These are phyloP conservation scores for Erodium moschatum DNA, from an alignment of 441 rosid species.

Conservation along the genomic window DNA sequence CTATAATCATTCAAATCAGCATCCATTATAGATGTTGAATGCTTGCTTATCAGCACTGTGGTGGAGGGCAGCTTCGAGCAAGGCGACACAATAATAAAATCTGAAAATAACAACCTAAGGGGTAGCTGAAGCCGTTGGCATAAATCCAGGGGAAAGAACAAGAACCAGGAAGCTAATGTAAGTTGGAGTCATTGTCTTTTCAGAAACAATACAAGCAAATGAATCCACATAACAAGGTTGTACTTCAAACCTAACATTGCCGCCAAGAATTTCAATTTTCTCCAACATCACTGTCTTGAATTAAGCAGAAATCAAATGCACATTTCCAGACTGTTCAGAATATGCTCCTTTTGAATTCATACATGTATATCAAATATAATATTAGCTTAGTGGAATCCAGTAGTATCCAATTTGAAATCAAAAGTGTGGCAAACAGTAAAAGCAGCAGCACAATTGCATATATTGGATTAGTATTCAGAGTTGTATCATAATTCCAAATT, in stretches of 20 bases:
- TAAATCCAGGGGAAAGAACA: no score
- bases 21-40: neutral
- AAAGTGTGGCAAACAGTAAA: neutral
- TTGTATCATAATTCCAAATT: neutral
- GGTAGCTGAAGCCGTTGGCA: neutral
- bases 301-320: neutral
- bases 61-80: neutral
- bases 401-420: neutral
- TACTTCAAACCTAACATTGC: neutral
- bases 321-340: slow-evolving; percentile 2
- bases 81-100: neutral
- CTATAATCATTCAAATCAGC: neutral
- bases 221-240: neutral
- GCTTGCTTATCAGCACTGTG: no score
- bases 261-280: neutral
- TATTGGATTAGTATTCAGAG: neutral
- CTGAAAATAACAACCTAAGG: neutral
- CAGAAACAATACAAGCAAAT: neutral
- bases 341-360: neutral
- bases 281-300: neutral
- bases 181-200: neutral
- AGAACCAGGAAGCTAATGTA: neutral
- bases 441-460: neutral
- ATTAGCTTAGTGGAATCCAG: neutral
- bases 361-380: neutral